Conservation (phyloP, 805 yeast genomes). For the Naumovozyma baii region DNA sequence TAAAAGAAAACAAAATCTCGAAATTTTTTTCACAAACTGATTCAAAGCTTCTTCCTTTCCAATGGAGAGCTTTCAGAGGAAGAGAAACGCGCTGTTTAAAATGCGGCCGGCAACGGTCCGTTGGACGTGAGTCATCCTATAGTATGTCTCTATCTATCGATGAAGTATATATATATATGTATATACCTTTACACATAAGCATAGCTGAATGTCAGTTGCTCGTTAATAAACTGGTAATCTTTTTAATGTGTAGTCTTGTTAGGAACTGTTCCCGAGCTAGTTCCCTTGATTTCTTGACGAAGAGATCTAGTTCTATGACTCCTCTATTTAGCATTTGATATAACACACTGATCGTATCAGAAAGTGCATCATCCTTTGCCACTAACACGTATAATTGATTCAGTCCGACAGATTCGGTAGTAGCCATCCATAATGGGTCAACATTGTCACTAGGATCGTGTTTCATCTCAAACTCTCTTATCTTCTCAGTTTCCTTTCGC, state of each 20-base stretch:
- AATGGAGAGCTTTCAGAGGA: too few relatives aligned
- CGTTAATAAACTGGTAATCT: conserved; percentile 27
- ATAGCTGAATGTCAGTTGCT: too few relatives aligned
- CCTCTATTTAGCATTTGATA: conserved; percentile 14
- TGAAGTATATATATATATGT: too few relatives aligned
- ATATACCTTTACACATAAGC: too few relatives aligned
- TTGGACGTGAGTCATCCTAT: not conserved
- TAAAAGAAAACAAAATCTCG: too few relatives aligned
- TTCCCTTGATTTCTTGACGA: conserved; percentile 36
- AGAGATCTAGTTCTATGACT: conserved; percentile 17
- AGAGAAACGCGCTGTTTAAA: not conserved
- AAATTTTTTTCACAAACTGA: too few relatives aligned
- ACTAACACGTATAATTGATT: conserved; percentile 44
- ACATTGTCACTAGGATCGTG: conserved; percentile 27
- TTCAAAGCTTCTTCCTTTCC: too few relatives aligned
- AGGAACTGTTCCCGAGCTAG: conserved; percentile 58
- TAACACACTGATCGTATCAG: conserved; percentile 54
- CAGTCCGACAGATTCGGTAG: conserved; percentile 44
- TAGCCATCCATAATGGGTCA: conserved; percentile 22
- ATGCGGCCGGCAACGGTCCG: not conserved
- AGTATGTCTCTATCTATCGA: too few relatives aligned
- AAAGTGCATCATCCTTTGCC: conserved; percentile 60
- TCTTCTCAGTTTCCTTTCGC: conserved; percentile 25
- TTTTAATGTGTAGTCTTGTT: conserved; percentile 38
- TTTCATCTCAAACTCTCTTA: conserved; percentile 15